Base-by-base conservation (phyloP, 2,329 filamentous ascomycete species). In the Sporothrix curviconia region DNA sequence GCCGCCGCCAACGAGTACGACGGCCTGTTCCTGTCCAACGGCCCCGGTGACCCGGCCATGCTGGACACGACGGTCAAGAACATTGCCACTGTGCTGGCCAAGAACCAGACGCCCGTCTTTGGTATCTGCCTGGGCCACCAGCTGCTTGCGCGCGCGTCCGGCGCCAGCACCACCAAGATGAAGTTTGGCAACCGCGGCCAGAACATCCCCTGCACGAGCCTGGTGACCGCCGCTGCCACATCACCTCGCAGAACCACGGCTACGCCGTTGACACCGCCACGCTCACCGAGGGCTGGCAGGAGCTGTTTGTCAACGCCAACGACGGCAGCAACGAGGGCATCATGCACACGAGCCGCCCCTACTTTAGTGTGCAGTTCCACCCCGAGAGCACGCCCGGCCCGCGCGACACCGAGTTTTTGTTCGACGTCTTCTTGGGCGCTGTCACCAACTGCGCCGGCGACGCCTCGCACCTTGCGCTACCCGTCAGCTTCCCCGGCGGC, bases 291-390 rank as follows among this genome's bases (percentile, higher is more conserved):
- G 89, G 85, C 60, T 99, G 94, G 94, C 83, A 87, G 65, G 94
- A 97, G 74, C 82, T 97, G 9, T 99, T 97, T 65, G 88, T 97
- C 68, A 99, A 99, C 69, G 92, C 94, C 73, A 99, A 99, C 72
- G 94, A 99, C 66, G 89, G 90, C 66, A 96, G 90, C 74, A 99
- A 99, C 73, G 94, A 99, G 77, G 94, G 94, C 74, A 96, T 99
- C 69, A 87, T 92, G 73, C 91, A 97, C 71, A 76, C 82, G 50
- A 82, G 78, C 71, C 88, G 86, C 68, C 94, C 94, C 53, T 95
- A 92, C 76, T 99, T 99, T 80, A 96, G 91, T 78, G 94, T 97
- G n/a, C 94, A 99, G 71, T 99, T 99, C 76, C 94, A 99, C 69
- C 94, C 94, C 0, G 94, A 99, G 74, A 96, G 92, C 77, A 95